Evolutionary conservation across 2,329 filamentous ascomycete species (phyloP), one percentile per base, ranked within the genome.

Genomic region (Colletotrichum sp.): DNA sequence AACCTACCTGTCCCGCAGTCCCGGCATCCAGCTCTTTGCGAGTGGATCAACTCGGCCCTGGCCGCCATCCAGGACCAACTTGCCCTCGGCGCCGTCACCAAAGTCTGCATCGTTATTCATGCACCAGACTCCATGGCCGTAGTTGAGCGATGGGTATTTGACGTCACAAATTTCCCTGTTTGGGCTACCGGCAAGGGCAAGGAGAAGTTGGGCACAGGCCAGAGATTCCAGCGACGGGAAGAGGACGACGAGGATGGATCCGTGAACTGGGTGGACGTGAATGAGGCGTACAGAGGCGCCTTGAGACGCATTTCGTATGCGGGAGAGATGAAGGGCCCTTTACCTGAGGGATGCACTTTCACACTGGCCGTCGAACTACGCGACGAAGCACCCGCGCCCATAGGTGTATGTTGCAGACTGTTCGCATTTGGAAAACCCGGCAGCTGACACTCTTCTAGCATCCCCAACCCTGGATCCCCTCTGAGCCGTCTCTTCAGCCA

Each of bases 1-100:
- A 96, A 96, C 86, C 93, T 95, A 75, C 91, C 95, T 34, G 94
- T 98, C 62, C 93, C 94, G 80, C 96, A 98, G 83, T 96, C 92
- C 76, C 94, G 96, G 74, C 96, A 98, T 84, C 95, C 96, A 0
- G 91, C 92, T 80, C 94, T 98, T 78, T 98, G 95, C 88, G 88
- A 92, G 80, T 98, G 96, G 94, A 92, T 98, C 84, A 91, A 90
- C 82, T 94, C 97, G 83, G 95, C 96, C 79, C 91, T 97, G 57
- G 87, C 92, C 77, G 94, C 95, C 44, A 91, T 96, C 26, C 89
- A 91, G 76, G 88, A 87, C 5, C 94, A 98, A 85, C 89, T 98
- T 44, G 89, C 94, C 64, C 90, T 88, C 12, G 90, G 89, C 30
- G 76, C 84, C 63, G 89, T 88, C 16, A 82, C 86, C 28, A 86